Evolutionary conservation across 768 basidiomycete genomes (phyloP), one percentile per base, ranked within the genome.

Genomic region (Mycena venus): DNA sequence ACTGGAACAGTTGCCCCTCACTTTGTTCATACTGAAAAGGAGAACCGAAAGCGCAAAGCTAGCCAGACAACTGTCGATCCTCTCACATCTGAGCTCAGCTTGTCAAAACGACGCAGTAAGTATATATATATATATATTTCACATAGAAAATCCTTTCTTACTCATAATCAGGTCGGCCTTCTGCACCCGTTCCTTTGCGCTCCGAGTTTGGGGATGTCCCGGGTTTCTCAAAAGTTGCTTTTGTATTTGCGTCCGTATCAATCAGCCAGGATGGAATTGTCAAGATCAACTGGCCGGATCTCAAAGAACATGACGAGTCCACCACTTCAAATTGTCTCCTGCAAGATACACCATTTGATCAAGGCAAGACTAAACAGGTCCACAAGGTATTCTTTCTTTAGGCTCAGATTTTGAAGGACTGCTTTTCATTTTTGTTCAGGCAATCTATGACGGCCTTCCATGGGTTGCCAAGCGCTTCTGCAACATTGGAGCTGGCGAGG

Each of bases 381-480:
- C 31, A 44, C 29, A 68, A 68, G 66, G 66, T 59, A 53, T 38
- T 27, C 6, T 21, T 58, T 44, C 19, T 17, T 29, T 19, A 12
- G 4, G 12, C 40, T 42, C 5, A 19, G 19, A 6, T 42, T 27
- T 34, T 36, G n/a, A n/a, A n/a, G n/a, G n/a, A 23, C 29, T 34
- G 4, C 5, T 27, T 44, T 17, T 51, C 9, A 42, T 55, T 7
- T 15, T 53, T 60, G 12, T 14, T 56, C 40, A 68, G 66, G 10
- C 58, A 7, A 68, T 68, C 32, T 32, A 42, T 3, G 17, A 68
- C 12, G 66, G 66, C 3, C 38, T 68, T 19, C 66, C 66, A 3
- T 68, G 66, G 66, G 66, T 68, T 58, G 68, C 58, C 1, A 69
- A 61, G 19, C 58, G 31, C 14, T 69, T 69, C 21, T 19, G 49